phyloP scores from a whole-genome alignment of 257 asterid species.

The Gentiana dahurica region DNA sequence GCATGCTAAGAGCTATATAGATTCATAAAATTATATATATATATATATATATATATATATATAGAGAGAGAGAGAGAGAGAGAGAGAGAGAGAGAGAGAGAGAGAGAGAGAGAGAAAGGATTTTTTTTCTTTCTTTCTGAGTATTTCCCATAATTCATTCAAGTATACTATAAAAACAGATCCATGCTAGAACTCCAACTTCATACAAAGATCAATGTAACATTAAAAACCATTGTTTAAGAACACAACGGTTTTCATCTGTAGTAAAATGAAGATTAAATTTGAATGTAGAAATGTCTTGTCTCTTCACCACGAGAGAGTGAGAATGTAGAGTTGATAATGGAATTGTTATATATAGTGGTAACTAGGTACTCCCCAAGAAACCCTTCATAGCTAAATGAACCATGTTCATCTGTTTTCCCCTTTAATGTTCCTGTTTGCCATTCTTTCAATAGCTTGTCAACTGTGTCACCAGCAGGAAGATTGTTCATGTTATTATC shows the following conservation, averaged over 20 bases:
- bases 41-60: too few species aligned
- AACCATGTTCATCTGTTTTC: slow-evolving; percentile 34
- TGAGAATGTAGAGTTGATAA: slow-evolving; percentile 25
- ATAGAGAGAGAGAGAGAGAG: too few species aligned
- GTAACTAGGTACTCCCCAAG: slow-evolving; percentile 41
- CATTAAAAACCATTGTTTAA: background rate
- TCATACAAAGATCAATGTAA: background rate
- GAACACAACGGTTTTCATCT: background rate
- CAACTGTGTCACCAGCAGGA: slow-evolving; percentile 45
- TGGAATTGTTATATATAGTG: slow-evolving; percentile 12
- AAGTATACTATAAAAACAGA: too few species aligned
- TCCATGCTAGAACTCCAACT: background rate
- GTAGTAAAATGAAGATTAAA: slow-evolving; percentile 4
- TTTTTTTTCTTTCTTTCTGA: background rate
- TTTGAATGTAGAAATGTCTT: slow-evolving; percentile 24
- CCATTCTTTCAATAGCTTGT: slow-evolving; percentile 47
- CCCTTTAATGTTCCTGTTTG: slow-evolving; percentile 29
- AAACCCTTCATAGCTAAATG: slow-evolving; percentile 37
- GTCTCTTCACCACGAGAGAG: slow-evolving; percentile 37
- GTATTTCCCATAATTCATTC: too few species aligned
- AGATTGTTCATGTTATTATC: slow-evolving; percentile 33
- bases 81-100: too few species aligned
- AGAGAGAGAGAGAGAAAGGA: background rate
- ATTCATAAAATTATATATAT: too few species aligned
- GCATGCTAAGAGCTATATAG: too few species aligned